A percentile compares a stretch with the other conserved stretches of the same genome.
Conservation (phyloP, 2,329 filamentous ascomycete species). For the Stemphylium beticola region DNA sequence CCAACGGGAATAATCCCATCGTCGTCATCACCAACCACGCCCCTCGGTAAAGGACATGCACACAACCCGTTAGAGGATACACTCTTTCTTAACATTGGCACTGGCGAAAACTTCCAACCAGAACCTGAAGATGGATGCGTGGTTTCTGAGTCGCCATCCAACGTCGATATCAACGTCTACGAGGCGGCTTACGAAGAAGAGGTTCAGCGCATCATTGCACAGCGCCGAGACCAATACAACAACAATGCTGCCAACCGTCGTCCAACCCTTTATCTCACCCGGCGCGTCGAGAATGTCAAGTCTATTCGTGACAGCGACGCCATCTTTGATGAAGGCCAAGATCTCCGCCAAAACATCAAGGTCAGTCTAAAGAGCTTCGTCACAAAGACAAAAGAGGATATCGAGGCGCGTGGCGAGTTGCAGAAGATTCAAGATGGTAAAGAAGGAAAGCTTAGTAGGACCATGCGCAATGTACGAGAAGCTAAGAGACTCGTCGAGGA, state of each 20-base stretch:
- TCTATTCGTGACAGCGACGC: constrained; percentile 43
- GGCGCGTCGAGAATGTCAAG: constrained; percentile 55
- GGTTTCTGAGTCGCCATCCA: constrained; percentile 84
- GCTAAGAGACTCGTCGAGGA: constrained; percentile 45
- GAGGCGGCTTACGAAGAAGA: constrained; percentile 86
- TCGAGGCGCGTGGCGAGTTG: constrained; percentile 40
- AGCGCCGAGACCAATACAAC: constrained; percentile 47
- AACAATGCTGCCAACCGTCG: constrained; percentile 29
- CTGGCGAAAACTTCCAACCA: constrained; percentile 58
- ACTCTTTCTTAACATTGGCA: constrained; percentile 78
- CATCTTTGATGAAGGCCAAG: constrained; percentile 41
- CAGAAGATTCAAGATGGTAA: constrained; percentile 44
- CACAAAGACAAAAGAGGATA: constrained; percentile 43
- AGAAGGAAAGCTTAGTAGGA: constrained; percentile 40
- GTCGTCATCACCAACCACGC: constrained; percentile 36
- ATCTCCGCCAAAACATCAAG: constrained; percentile 36
- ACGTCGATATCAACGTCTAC: constrained; percentile 86
- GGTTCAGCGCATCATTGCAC: constrained; percentile 70
- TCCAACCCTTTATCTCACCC: constrained; percentile 64
- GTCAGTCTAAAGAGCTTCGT: constrained; percentile 45
- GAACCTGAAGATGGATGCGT: constrained; percentile 50
- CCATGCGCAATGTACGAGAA: constrained; percentile 41
- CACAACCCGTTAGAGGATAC: constrained; percentile 69
- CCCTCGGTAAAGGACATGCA: constrained; percentile 61
- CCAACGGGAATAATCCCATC: constrained; percentile 10